These are phyloP conservation scores for Quercus bicolor DNA, from an alignment of 306 rosid species.

Conservation along the genomic window DNA sequence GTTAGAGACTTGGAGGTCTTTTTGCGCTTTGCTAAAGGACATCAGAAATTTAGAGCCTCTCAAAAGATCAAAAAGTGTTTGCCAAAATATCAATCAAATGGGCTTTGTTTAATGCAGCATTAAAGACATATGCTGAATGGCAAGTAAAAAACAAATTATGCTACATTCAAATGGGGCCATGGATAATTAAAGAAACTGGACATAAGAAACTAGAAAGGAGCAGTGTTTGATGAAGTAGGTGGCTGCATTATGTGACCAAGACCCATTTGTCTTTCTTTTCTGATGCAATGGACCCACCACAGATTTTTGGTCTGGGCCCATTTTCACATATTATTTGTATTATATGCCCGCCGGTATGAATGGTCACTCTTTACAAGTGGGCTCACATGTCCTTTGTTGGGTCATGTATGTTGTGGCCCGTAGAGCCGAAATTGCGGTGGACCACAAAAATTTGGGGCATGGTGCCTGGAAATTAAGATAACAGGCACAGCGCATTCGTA, in stretches of 20 bases:
- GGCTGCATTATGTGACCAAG: constrained; percentile 7
- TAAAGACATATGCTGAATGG: not conserved
- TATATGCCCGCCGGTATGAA: not conserved
- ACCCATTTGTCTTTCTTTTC: not conserved
- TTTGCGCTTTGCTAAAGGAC: no score
- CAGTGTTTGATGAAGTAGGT: not conserved
- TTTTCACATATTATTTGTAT: constrained; percentile 12
- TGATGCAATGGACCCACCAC: constrained; percentile 9
- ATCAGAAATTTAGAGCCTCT: no score
- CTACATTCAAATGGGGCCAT: not conserved
- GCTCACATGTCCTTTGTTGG: constrained; percentile 20
- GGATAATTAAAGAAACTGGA: not conserved
- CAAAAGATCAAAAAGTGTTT: no score
- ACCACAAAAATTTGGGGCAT: constrained; percentile 3
- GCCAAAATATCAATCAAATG: not conserved
- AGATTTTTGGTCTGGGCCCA: constrained; percentile 18
- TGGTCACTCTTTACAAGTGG: constrained; percentile 25
- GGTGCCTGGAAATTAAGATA: not conserved
- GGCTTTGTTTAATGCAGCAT: not conserved
- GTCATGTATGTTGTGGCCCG: constrained; percentile 21
- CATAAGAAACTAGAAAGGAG: not conserved
- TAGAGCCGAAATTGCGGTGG: constrained; percentile 17
- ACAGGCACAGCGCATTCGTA: no score
- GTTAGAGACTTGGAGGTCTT: no score
- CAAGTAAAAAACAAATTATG: not conserved